Evolutionary conservation across 148 eudicot species (phyloP), one percentile per base, ranked within the genome.

Genomic region (Camellia lanceoleosa): DNA sequence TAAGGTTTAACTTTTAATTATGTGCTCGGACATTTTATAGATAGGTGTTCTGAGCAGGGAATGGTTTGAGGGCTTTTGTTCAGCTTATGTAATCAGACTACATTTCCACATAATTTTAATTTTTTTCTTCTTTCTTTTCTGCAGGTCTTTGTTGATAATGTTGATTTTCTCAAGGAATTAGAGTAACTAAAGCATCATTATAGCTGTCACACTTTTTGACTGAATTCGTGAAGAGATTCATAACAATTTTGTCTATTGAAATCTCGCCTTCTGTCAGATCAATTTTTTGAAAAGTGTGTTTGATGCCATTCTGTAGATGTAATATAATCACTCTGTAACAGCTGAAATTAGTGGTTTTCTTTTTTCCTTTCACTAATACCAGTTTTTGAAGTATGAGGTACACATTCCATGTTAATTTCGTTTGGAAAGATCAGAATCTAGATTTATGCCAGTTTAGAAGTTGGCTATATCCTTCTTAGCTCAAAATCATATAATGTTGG

Each of bases 131-230:
- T 43, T 62, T 84, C 13, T 54, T 64, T 77, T 64, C 68, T 86
- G 77, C 90, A 92, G 98, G 98, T 91, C 41, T 91, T 94, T 64
- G 97, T 94, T 64, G 98, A 94, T 78, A 92, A 92, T 77, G 73
- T 84, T 77, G 98, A 94, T 85, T 91, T 92, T 76, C 88, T 89
- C 41, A 91, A 89, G 89, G 97, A 94, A 87, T 90, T 88, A 81
- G 86, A 82, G 83, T 83, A 84, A 88, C 73, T 60, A 61, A 72
- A 78, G 77, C 47, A 64, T 63, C 72, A n/a, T 51, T 20, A 12
- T 30, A 59, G 54, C 54, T 74, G 5, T 38, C 44, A 20, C 66
- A 14, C 30, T n/a, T 74, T 44, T 67, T 41, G 71, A 52, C 62
- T 66, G 18, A 78, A 78, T 67, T 43, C 55, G 16, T 67, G 30